Conservation (phyloP, 1,284 basidiomycete genomes). For the Ganoderma lingzhi region DNA sequence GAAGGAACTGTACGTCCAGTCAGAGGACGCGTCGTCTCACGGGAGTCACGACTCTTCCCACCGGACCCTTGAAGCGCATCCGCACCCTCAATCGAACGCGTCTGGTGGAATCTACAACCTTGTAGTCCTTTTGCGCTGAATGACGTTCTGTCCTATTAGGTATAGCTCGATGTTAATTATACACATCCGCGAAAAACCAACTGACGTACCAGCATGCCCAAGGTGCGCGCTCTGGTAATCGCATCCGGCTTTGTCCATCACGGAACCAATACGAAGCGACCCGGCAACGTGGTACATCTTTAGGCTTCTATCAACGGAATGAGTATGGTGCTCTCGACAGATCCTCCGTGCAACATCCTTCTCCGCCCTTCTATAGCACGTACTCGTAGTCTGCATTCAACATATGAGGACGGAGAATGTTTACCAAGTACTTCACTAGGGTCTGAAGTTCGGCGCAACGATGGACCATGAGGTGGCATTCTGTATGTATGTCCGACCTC, state of each 20-base stretch:
- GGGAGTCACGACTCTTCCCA: neutral
- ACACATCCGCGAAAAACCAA: neutral
- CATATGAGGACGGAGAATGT: neutral
- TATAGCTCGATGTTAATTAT: neutral
- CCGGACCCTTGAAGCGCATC: neutral
- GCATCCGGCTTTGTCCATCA: neutral
- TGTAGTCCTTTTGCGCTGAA: neutral
- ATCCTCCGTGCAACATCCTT: neutral
- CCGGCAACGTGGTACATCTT: neutral
- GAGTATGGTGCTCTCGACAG: neutral
- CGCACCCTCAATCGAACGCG: neutral
- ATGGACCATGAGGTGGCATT: neutral
- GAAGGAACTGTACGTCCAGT: neutral
- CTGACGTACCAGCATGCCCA: neutral
- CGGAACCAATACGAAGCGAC: neutral
- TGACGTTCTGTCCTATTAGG: neutral
- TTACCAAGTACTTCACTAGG: neutral
- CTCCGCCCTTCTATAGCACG: neutral
- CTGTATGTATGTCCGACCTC: neutral
- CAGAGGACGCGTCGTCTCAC: neutral
- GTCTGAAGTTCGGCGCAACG: neutral
- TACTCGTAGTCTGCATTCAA: neutral
- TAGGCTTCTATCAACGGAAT: constrained; percentile 1
- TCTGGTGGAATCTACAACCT: neutral
- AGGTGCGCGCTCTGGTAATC: neutral